Base-by-base conservation (phyloP, 108 stramenopile genomes). In the Aurantiochytrium sp. region DNA sequence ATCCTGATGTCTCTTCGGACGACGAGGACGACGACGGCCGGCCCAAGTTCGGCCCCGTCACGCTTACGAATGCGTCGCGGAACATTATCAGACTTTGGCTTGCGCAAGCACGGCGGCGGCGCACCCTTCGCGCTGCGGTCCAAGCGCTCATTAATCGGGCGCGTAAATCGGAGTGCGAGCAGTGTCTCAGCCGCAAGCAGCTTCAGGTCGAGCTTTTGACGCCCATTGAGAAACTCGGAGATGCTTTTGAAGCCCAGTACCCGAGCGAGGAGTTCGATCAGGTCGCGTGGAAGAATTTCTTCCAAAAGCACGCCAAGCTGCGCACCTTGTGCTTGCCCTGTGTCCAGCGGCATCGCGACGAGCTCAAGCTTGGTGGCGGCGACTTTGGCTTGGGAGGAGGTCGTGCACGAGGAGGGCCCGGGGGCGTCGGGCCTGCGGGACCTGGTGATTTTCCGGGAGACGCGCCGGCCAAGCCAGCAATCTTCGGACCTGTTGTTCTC, bases 1-100 rank as follows among this genome's bases (percentile, higher is more conserved):
- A 95, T 72, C 91, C 87, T 23, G 95, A 95, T 88, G 90, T 95
- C 45, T 93, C 93, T 44, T 92, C 91, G n/a, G 96, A 96, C 51
- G 92, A 92, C 72, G 95, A 96, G 29, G 95, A 93, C 55, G 73
- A 47, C n/a, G 89, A 60, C 44, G 92, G 90, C 59, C 76, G 69
- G n/a, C 87, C 88, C 59, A 93, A 95, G n/a, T 96, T 96, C 71
- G 95, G 95, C 5, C 91, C 91, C 5, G 93, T 95, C 10, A 76
- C 93, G 5, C 71, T 96, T 87, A 92, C 88, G 45, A 91, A 94
- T 5, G 58, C 95, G 19, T 93, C 93, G 14, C 90, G 95, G 58
- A 93, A 93, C 14, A 72, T 96, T 88, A 87, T 94, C 6, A 91
- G 96, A 42, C 93, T 59, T 89, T 96, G 96, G 96, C 89, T 95